Base-by-base conservation (phyloP, 2,329 filamentous ascomycete species). In the Aspergillus clavatus region DNA sequence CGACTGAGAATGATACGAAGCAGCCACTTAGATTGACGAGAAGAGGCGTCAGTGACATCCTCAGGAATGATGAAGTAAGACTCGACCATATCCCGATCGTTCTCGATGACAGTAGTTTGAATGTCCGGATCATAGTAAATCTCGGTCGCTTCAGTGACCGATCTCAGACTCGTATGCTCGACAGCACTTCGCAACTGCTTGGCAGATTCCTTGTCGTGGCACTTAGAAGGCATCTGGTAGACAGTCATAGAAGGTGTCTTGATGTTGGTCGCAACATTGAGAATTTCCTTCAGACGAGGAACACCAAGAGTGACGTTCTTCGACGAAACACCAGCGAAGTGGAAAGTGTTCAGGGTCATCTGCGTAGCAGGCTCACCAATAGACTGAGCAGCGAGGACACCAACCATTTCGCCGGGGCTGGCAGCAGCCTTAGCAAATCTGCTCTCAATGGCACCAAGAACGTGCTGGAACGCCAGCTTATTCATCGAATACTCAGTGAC, bases 291-390 rank as follows among this genome's bases (percentile, higher is more conserved):
- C 40, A 98, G 81, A 83, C 93, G 91, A 35, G 93, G 93, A 35
- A 98, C 93, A 89, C 93, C 93, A 39, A 98, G 84, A 0, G 93
- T 98, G 44, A 98, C 91, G 78, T 98, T 98, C 84, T 98, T 98
- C 19, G 91, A 95, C 28, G 94, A 95, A 50, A 98, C 89, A 95
- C 93, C 93, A 69, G 93, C 90, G 69, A 98, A 98, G 78, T 98
- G 93, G 86, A 98, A 98, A 19, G 93, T 98, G 74, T 98, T 98
- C 50, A 98, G 75, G 1, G 93, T 98, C 93, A 98, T 98, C 76
- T 98, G 93, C 1, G 93, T 98, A 18, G 93, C 94, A 31, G 93
- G 93, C 70, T 98, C 93, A 74, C 93, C 93, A 65, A 98, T 98
- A 24, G 93, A 98, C 72, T 98, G 93, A 5, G 94, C 93, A 52